Evolutionary conservation across 2,329 filamentous ascomycete genomes (phyloP), one percentile per base, ranked within the genome.

Genomic region (Verticillium klebahnii): DNA sequence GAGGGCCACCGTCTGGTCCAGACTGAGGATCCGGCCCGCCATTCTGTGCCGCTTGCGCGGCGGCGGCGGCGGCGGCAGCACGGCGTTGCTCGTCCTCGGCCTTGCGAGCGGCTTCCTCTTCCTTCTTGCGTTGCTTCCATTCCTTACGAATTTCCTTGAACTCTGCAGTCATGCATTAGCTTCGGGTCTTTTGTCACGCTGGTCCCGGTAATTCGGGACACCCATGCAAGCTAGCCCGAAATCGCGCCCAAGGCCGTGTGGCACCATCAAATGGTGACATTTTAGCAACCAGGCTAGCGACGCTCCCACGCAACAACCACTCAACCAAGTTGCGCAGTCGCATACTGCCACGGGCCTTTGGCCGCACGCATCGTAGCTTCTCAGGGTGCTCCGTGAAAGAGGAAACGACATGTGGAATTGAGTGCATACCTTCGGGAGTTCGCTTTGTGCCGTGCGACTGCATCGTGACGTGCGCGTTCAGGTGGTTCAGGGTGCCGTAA

Each of bases 61-160:
- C 74, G 2, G 73, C 75, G 3, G 68, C 69, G 0, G 73, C 74
- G 1, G 73, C 73, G 8, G 74, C 74, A 57, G 80, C 76, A 17
- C 82, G 85, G 75, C 88, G 88, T 61, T 93, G 90, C 72, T 97
- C 93, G 66, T 98, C 94, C 11, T 93, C 92, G 14, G 90, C 90
- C 81, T 97, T 97, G 72, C 93, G 91, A 69, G 87, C 84, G 59
- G 89, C 89, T 67, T 98, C 94, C 70, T 98, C 94, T 75, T 98
- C 95, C 91, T 99, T 99, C 86, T 98, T 98, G 72, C 95, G 92
- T 45, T 92, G 91, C 81, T 98, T 99, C 95, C 95, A 99, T 73
- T 98, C 94, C 74, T 98, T 98, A 66, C 95, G 91, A 64, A 98
- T 97, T 73, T 99, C 95, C 75, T 99, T 99, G 80, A 99, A 98